Base-by-base conservation (phyloP, 2,329 filamentous ascomycete genomes). In the Emmonsia crescens region DNA sequence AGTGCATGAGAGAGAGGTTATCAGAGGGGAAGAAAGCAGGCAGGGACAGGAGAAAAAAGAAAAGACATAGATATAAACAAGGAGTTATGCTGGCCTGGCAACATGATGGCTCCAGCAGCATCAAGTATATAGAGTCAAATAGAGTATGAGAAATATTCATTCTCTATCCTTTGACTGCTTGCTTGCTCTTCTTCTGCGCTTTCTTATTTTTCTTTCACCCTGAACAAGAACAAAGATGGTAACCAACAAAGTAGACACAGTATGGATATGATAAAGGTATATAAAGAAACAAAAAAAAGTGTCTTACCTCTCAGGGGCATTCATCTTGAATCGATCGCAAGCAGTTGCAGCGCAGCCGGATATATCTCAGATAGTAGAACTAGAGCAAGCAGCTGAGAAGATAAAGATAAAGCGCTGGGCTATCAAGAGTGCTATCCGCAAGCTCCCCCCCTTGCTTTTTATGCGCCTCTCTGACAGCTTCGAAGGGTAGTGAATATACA, bases 241-340 rank as follows among this genome's bases (percentile, higher is more conserved):
- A n/a, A n/a, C n/a, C n/a, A n/a, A n/a, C n/a, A 61, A n/a, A 29
- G 56, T 9, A 55, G 19, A 31, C 51, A 51, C n/a, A 29, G 16
- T 14, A 62, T 24, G 57, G 29, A 58, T 19, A 29, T 6, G 51
- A 8, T 29, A 51, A 57, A 21, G 24, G 27, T n/a, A 21, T 21
- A 19, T 0, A n/a, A 5, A n/a, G 19, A 56, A 60, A 61, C 56
- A 60, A 51, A 51, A 54, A 62, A 59, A 54, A 62, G 57, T 40
- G 10, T 72, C 76, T 73, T 75, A 83, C 81, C 79, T 76, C 65
- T 80, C 79, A 67, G 79, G 79, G 21, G 79, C 79, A 72, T 83
- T 83, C 81, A 83, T 83, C 24, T 67, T 73, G 68, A 61, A 49
- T 31, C 2, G 58, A n/a, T n/a, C n/a, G n/a, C n/a, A 16, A 49